Evolutionary conservation across 352 stramenopile species (phyloP), one percentile per base, ranked within the genome.

Genomic region (Phytophthora nicotianae): DNA sequence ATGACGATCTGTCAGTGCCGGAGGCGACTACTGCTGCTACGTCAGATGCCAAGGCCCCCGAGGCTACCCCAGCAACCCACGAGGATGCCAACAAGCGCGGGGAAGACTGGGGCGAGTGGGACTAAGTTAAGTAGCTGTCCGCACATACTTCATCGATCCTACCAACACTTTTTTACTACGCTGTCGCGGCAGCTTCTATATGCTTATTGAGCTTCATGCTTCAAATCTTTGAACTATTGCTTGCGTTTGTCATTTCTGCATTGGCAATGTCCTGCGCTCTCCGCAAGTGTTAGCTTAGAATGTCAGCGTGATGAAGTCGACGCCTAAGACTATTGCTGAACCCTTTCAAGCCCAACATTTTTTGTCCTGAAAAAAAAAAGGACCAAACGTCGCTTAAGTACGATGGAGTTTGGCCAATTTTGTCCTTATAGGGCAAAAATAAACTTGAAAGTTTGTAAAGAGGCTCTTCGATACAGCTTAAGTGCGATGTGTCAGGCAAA

Each of bases 101-200:
- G n/a, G 80, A 79, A 45, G 80, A 89, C 62, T 89, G 80, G 80
- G 80, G 80, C 40, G 77, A 89, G 50, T 89, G 80, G 80, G 77
- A 87, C 47, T 89, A 85, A 81, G 47, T 57, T 55, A 53, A 60
- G 48, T 49, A 6, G 27, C 17, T 33, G 49, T 41, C 47, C 47
- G 23, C 43, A 54, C 50, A 63, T 71, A 55, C 57, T 65, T 60
- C 45, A 66, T 59, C 37, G 51, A 67, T 62, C 43, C 43, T 53
- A 49, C 45, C 37, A 67, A 49, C 46, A 17, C 58, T 58, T 53
- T 50, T 29, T 43, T 43, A 37, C 40, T 37, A 38, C 19, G 26
- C 11, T n/a, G n/a, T n/a, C n/a, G 23, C 32, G 10, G 26, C 26
- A 56, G 20, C 24, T 48, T 54, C 24, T 51, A 58, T 58, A 32